Base-by-base conservation (phyloP, 306 rosid genomes). In the Spatholobus suberectus region DNA sequence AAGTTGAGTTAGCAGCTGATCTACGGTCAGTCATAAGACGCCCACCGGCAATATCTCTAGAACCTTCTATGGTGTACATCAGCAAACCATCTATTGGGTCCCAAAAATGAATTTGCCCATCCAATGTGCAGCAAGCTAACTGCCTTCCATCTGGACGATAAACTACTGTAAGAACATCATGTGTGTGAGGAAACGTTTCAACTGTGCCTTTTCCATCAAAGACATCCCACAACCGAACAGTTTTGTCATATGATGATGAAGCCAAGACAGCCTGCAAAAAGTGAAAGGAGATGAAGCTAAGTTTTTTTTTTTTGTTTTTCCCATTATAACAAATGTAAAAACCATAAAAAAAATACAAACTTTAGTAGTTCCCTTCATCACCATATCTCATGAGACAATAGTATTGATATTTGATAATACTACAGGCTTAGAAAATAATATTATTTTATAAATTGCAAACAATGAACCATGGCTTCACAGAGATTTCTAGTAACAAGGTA, bases 91-190 rank as follows among this genome's bases (percentile, higher is more conserved):
- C 97, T 65, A 91, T 81, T 43, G 99, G 98, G 81, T 96, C 99
- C 98, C 98, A 96, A 81, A 96, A 96, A 89, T 92, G 91, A 81
- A 96, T 92, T 80, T 96, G 97, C 38, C 99, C 99, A 77, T 96
- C 99, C 85, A 96, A 88, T 59, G 99, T 94, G 88, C 97, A 91
- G 89, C 97, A 86, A 82, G 99, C 99, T 86, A 96, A 81, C 85
- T 96, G 99, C 88, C 80, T 94, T 86, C 99, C 98, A 90, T 96
- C 98, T 77, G 99, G 97, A 21, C 97, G 98, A 85, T 92, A 94
- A 83, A 81, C 97, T 52, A 96, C 89, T 0, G 97, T 90, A 70
- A 94, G 97, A 89, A 96, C 97, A 83, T 96, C 99, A 21, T 94
- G 98, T 0, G 92, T 84, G 83, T 94, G 99, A 87, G 86, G 61